These are phyloP conservation scores for Thalassiosira mediterranea DNA, from an alignment of 352 stramenopile genomes.

Conservation along the genomic window DNA sequence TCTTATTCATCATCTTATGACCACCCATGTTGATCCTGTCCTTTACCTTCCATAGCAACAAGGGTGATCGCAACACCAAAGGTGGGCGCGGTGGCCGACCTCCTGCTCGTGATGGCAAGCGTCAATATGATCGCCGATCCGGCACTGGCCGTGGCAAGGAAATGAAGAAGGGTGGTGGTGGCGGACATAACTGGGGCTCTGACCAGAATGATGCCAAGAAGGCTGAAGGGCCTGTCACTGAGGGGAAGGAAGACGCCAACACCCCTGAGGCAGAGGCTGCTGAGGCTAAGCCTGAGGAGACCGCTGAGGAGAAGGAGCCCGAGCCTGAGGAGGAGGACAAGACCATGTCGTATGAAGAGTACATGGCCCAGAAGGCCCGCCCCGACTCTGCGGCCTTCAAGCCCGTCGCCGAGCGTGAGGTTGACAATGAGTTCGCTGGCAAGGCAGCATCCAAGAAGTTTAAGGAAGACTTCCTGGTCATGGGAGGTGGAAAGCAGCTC, in stretches of 20 bases:
- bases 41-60: slow-evolving; percentile 19
- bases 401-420: slow-evolving; percentile 78
- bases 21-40: too few relatives aligned
- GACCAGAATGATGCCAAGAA: slow-evolving; percentile 91
- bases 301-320: slow-evolving; percentile 43
- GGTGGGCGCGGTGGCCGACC: slow-evolving; percentile 61
- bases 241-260: slow-evolving; percentile 86
- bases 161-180: slow-evolving; percentile 92
- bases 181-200: slow-evolving; percentile 93
- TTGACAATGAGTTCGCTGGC: slow-evolving; percentile 90
- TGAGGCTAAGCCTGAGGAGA: slow-evolving; percentile 48
- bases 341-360: slow-evolving; percentile 82
- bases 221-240: slow-evolving; percentile 85
- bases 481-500: slow-evolving; percentile 92
- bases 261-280: slow-evolving; percentile 81
- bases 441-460: slow-evolving; percentile 86
- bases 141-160: slow-evolving; percentile 95
- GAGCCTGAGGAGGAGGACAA: slow-evolving; percentile 73
- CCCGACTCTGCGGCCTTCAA: slow-evolving; percentile 84
- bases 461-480: slow-evolving; percentile 95
- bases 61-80: slow-evolving; percentile 73
- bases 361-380: slow-evolving; percentile 75
- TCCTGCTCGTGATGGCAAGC: slow-evolving; percentile 81
- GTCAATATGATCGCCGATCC: slow-evolving; percentile 92
- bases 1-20: too few relatives aligned